Conservation (phyloP, 352 stramenopile species). For the Elongisporangium undulatum region DNA sequence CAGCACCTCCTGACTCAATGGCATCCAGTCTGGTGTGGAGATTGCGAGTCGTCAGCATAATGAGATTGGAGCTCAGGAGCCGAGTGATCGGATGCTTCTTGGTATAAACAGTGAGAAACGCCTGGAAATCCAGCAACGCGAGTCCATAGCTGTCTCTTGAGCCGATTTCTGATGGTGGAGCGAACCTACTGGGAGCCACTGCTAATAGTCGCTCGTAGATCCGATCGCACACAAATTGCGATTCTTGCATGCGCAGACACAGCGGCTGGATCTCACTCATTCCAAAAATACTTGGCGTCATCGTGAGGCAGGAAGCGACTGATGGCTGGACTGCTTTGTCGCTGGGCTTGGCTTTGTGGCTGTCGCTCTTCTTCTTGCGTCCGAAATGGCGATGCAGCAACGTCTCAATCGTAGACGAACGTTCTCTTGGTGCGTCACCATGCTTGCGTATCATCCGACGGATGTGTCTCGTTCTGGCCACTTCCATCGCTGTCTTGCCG, state of each 20-base stretch:
- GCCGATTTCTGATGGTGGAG: neutral
- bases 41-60: neutral
- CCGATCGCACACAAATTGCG: neutral
- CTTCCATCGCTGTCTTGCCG: neutral
- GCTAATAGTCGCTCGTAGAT: neutral
- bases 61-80: neutral
- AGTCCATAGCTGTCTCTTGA: neutral
- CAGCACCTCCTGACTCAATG: neutral
- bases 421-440: neutral
- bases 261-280: neutral
- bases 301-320: neutral
- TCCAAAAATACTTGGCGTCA: neutral
- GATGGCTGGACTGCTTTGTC: neutral
- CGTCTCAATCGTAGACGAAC: neutral
- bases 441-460: neutral
- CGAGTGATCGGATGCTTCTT: neutral
- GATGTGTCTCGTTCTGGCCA: neutral
- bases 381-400: neutral
- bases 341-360: neutral
- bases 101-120: neutral
- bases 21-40: neutral
- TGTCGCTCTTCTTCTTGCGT: neutral
- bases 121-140: neutral
- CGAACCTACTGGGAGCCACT: too few relatives aligned
- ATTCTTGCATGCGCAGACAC: neutral